phyloP scores from a whole-genome alignment of 371 early-diverging fungal genomes.

The Apophysomyces variabilis region DNA sequence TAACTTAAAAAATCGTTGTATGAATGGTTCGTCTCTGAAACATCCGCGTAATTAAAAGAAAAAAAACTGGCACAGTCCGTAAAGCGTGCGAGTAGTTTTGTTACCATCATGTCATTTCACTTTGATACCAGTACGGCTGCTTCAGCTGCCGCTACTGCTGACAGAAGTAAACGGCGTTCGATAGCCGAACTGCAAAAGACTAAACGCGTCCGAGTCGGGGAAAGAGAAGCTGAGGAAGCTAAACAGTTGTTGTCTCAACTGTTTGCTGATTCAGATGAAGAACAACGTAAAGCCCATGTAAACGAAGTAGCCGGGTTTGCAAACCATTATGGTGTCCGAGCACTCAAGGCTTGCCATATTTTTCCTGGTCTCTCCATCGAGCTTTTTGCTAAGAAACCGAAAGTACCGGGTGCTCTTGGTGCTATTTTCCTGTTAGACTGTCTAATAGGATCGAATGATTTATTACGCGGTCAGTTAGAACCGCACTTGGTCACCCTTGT shows the following conservation, averaged over 20 bases:
- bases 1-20: slow-evolving; percentile 14
- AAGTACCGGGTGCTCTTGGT: slow-evolving; percentile 14
- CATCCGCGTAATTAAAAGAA: slow-evolving; percentile 14
- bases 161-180: slow-evolving; percentile 39
- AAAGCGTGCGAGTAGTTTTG: not conserved
- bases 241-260: slow-evolving; percentile 21
- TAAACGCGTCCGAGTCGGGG: slow-evolving; percentile 45
- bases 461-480: slow-evolving; percentile 42
- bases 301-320: slow-evolving; percentile 16
- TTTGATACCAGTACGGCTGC: slow-evolving; percentile 45
- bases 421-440: slow-evolving; percentile 13
- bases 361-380: slow-evolving; percentile 22
- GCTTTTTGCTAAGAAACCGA: slow-evolving; percentile 25
- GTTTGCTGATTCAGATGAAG: slow-evolving; percentile 12
- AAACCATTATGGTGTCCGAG: slow-evolving; percentile 22
- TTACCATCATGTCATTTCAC: slow-evolving; percentile 30
- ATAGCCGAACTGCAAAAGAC: slow-evolving; percentile 35
- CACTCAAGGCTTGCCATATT: slow-evolving; percentile 28
- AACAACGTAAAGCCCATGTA: slow-evolving; percentile 16
- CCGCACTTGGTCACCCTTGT: slow-evolving; percentile 58
- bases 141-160: slow-evolving; percentile 44
- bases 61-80: slow-evolving; percentile 1
- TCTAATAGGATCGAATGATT: slow-evolving; percentile 17
- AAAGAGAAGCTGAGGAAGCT: slow-evolving; percentile 44
- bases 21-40: slow-evolving; percentile 7